Conservation (phyloP, 345 rosid species). For the Citrus unshiu region DNA sequence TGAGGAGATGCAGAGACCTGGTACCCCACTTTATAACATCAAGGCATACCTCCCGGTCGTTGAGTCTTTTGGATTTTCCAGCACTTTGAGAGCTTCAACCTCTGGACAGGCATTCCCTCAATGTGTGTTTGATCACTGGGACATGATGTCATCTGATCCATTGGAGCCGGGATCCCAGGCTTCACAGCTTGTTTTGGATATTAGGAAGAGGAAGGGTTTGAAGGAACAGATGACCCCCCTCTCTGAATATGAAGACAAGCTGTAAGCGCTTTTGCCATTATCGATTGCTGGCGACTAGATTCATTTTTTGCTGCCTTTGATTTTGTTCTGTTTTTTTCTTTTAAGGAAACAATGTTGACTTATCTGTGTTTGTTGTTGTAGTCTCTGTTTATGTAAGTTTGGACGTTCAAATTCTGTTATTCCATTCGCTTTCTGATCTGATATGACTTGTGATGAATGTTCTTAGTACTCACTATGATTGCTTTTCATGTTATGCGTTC, state of each 20-base stretch:
- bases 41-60: slow-evolving; percentile 72
- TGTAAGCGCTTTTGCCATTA: slow-evolving; percentile 21
- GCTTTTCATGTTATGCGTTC: too few relatives aligned
- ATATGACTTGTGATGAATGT: too few relatives aligned
- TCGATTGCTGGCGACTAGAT: not conserved
- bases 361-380: not conserved
- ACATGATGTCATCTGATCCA: slow-evolving; percentile 64
- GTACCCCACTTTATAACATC: slow-evolving; percentile 66
- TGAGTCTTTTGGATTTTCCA: slow-evolving; percentile 61
- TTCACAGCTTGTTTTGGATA: slow-evolving; percentile 39
- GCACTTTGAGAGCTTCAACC: slow-evolving; percentile 54
- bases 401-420: not conserved
- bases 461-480: too few relatives aligned
- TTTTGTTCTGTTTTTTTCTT: not conserved
- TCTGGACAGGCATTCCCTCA: slow-evolving; percentile 74
- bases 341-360: not conserved
- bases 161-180: slow-evolving; percentile 63
- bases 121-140: slow-evolving; percentile 70
- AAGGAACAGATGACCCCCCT: slow-evolving; percentile 82
- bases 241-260: slow-evolving; percentile 75
- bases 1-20: slow-evolving; percentile 65
- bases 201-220: slow-evolving; percentile 84
- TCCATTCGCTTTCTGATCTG: too few relatives aligned
- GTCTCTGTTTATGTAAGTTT: not conserved
- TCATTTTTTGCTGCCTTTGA: not conserved